Evolutionary conservation across 345 rosid genomes (phyloP).

Genomic region (Dipteronia dyeriana): DNA sequence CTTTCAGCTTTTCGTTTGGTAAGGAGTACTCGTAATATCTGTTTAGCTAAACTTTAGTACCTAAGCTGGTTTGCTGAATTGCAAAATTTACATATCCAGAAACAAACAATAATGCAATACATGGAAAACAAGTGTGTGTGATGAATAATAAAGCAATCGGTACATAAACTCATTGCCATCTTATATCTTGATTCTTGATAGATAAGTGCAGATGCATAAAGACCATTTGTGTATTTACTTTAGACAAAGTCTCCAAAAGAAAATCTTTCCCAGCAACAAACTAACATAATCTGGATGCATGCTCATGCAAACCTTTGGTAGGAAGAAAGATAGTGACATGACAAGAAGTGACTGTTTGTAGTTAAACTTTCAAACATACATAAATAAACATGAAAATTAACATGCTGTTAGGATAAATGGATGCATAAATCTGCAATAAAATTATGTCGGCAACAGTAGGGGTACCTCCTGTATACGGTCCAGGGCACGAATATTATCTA

Average conservation of each 20-base stretch:
- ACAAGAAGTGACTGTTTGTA: background rate
- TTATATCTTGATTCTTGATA: background rate
- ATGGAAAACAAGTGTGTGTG: background rate
- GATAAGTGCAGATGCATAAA: background rate
- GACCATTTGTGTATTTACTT: background rate
- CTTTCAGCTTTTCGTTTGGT: too few species aligned
- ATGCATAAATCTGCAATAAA: background rate
- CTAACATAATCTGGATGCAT: background rate
- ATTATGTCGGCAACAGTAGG: background rate
- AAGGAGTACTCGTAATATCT: background rate
- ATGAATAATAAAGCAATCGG: background rate
- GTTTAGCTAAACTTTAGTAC: background rate
- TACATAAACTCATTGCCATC: background rate
- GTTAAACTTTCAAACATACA: background rate
- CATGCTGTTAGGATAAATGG: background rate
- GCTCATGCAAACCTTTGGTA: too few species aligned
- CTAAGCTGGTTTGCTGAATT: background rate
- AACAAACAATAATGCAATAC: background rate
- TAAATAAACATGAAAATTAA: background rate
- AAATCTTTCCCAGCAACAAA: background rate
- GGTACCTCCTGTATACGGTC: constrained; percentile 89
- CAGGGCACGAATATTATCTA: constrained; percentile 77
- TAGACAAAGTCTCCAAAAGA: background rate
- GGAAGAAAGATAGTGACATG: background rate
- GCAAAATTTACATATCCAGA: background rate